These are phyloP conservation scores for Leptodermis oblonga DNA, from an alignment of 257 asterid species.

Conservation along the genomic window DNA sequence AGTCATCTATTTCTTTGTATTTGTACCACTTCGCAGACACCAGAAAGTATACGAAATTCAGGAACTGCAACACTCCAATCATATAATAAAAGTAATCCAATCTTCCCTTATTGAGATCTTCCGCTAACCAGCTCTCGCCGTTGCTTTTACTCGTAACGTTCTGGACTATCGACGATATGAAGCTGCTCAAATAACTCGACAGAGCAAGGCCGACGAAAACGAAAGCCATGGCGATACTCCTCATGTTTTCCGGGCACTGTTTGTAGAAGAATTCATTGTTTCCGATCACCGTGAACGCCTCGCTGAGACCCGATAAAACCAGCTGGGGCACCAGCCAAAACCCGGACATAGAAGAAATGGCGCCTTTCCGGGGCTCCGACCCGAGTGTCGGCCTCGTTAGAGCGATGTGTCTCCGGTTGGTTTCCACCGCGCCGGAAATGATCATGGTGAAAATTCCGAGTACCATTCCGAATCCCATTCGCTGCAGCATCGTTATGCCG, in stretches of 20 bases:
- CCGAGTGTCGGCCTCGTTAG: constrained; percentile 21
- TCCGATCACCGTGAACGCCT: constrained; percentile 29
- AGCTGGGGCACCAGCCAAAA: constrained; percentile 36
- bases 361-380: constrained; percentile 8
- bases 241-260: constrained; percentile 40
- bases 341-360: constrained; percentile 32
- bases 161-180: constrained; percentile 26
- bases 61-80: constrained; percentile 22
- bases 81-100: constrained; percentile 33
- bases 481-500: constrained; percentile 31
- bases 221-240: constrained; percentile 34
- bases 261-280: constrained; percentile 32
- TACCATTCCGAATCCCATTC: constrained; percentile 27
- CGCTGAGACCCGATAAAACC: constrained; percentile 28
- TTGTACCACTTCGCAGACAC: constrained; percentile 34
- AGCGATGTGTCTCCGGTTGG: constrained; percentile 5
- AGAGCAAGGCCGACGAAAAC: constrained; percentile 25
- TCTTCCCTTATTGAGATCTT: constrained; percentile 36
- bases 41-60: constrained; percentile 27
- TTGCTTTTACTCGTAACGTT: constrained; percentile 14
- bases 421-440: constrained; percentile 23
- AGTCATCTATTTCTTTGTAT: constrained; percentile 25
- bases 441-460: constrained; percentile 17
- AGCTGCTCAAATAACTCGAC: constrained; percentile 28
- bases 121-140: constrained; percentile 30